Conservation (phyloP, 345 rosid genomes). For the Moricandia moricandioides region DNA sequence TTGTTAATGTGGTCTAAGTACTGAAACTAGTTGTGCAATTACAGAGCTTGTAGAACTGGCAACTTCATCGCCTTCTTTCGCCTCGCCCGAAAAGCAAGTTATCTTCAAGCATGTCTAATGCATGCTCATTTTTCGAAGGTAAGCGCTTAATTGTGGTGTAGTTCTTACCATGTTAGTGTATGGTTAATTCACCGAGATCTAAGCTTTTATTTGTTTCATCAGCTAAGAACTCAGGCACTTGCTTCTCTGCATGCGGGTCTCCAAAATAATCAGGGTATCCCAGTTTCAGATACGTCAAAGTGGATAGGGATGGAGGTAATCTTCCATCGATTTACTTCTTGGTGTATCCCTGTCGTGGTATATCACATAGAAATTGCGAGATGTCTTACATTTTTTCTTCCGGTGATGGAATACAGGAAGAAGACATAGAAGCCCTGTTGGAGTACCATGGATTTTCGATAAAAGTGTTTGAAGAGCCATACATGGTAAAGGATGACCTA, state of each 20-base stretch:
- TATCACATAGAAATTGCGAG: constrained; percentile 11
- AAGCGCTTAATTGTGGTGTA: constrained; percentile 27
- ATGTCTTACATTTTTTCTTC: constrained; percentile 34
- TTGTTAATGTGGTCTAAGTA: constrained; percentile 36
- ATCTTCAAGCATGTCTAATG: constrained; percentile 98
- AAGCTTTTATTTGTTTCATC: constrained; percentile 38
- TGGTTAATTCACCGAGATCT: constrained; percentile 10
- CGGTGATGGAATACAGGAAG: constrained; percentile 57
- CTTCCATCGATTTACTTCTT: constrained; percentile 19
- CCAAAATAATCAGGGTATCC: constrained; percentile 87
- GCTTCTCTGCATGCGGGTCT: constrained; percentile 85
- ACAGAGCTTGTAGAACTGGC: constrained; percentile 90
- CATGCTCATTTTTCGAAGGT: constrained; percentile 98
- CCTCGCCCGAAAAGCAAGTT: constrained; percentile 84
- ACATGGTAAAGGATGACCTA: constrained; percentile 87
- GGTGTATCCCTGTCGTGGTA: constrained; percentile 3
- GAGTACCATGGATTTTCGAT: constrained; percentile 73
- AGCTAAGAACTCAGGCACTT: constrained; percentile 90
- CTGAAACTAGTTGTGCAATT: constrained; percentile 36
- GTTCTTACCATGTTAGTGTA: constrained; percentile 15
- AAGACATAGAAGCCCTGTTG: constrained; percentile 62
- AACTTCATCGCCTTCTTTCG: constrained; percentile 88
- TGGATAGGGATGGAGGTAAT: constrained; percentile 97
- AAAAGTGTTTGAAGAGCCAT: constrained; percentile 86
- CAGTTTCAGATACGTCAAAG: constrained; percentile 61